phyloP scores from a whole-genome alignment of 257 asterid genomes.

The Echium plantagineum region DNA sequence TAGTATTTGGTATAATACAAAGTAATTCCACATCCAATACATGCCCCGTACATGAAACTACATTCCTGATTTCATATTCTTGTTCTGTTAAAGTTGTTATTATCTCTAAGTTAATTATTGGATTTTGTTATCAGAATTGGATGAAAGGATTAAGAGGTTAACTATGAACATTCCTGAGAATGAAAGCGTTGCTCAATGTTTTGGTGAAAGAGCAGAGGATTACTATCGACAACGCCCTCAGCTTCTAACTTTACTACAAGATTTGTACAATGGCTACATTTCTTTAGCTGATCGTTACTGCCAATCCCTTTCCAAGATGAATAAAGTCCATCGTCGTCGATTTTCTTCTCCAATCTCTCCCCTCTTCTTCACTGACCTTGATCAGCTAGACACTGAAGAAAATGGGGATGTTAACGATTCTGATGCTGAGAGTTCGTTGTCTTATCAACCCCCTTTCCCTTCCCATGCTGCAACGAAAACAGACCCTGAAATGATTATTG shows the following conservation, averaged over 20 bases:
- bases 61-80: too few relatives aligned
- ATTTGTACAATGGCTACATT: slow-evolving; percentile 69
- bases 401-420: slow-evolving; percentile 47
- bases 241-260: slow-evolving; percentile 57
- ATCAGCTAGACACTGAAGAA: slow-evolving; percentile 27
- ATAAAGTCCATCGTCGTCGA: slow-evolving; percentile 25
- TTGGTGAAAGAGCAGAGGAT: slow-evolving; percentile 60
- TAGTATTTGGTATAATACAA: too few relatives aligned
- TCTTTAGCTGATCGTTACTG: slow-evolving; percentile 77
- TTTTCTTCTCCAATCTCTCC: slow-evolving; percentile 42
- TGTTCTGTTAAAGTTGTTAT: too few relatives aligned
- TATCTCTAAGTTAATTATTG: not conserved
- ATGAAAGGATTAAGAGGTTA: slow-evolving; percentile 63
- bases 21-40: too few relatives aligned
- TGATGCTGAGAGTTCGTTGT: slow-evolving; percentile 65
- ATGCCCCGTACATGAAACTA: too few relatives aligned
- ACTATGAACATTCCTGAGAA: slow-evolving; percentile 28
- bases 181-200: slow-evolving; percentile 39
- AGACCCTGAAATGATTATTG: slow-evolving; percentile 47
- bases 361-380: slow-evolving; percentile 18
- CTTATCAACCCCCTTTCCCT: slow-evolving; percentile 40
- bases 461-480: slow-evolving; percentile 11
- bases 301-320: slow-evolving; percentile 59
- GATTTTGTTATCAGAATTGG: slow-evolving; percentile 46
- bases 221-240: slow-evolving; percentile 87